Evolutionary conservation across 1,284 basidiomycete species (phyloP).

Genomic region (Sanghuangporus sanghuang): DNA sequence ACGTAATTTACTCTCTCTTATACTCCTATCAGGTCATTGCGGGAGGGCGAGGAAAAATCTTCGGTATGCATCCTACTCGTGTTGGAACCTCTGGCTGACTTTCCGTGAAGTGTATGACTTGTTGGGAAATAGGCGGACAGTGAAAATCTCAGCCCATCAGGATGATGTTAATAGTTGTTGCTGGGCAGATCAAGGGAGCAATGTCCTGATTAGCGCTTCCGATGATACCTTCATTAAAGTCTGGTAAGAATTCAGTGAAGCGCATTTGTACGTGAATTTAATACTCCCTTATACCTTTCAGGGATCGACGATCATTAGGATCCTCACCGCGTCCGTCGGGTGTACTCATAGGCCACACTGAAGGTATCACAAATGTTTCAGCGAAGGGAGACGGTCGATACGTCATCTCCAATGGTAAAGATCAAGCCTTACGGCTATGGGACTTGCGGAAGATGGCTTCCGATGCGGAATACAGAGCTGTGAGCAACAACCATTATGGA

Average conservation of each 20-base stretch:
- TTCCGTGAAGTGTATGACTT: conserved; percentile 79
- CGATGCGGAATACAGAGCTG: conserved; percentile 61
- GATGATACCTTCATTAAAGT: conserved; percentile 95
- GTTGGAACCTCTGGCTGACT: background rate
- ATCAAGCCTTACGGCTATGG: conserved; percentile 90
- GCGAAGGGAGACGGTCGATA: conserved; percentile 93
- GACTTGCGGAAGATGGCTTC: conserved; percentile 91
- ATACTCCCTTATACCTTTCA: conserved; percentile 26
- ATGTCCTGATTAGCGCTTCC: conserved; percentile 89
- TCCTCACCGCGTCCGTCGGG: conserved; percentile 82
- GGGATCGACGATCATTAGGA: conserved; percentile 89
- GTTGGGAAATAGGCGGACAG: conserved; percentile 68
- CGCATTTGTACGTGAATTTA: background rate
- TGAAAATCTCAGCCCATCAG: conserved; percentile 80
- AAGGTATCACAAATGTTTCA: conserved; percentile 88
- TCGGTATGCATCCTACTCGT: conserved; percentile 43
- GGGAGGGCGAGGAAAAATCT: conserved; percentile 71
- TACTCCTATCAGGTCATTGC: conserved; percentile 84
- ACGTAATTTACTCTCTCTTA: background rate
- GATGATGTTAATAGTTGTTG: conserved; percentile 96
- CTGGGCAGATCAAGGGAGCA: conserved; percentile 90
- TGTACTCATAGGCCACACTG: conserved; percentile 90
- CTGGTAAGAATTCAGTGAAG: conserved; percentile 52
- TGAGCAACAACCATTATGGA: conserved; percentile 52
- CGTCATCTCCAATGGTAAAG: conserved; percentile 96